Evolutionary conservation across 352 stramenopile species (phyloP).

Genomic region (Pythium utonaiense): DNA sequence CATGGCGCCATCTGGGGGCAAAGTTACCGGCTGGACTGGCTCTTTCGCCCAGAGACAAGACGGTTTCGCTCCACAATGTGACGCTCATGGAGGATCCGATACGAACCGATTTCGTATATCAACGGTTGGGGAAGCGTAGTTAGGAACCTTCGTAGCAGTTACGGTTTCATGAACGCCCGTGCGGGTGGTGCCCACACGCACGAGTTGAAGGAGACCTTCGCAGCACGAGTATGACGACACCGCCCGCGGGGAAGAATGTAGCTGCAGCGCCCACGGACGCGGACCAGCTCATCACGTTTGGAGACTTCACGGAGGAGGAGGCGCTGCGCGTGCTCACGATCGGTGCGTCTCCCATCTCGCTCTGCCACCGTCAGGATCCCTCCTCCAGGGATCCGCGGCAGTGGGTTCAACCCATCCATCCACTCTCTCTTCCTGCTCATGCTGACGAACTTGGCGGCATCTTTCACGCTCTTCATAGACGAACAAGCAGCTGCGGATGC

Average conservation of each 20-base stretch:
- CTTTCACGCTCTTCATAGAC: no score
- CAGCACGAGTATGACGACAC: conserved; percentile 8
- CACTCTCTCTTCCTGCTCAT: no score
- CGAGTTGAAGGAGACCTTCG: background rate
- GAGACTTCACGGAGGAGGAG: conserved; percentile 77
- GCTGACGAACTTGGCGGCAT: no score
- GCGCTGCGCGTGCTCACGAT: conserved; percentile 29
- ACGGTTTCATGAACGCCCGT: background rate
- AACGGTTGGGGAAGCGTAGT: no score
- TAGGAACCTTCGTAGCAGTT: no score
- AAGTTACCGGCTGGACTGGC: background rate
- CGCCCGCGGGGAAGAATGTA: conserved; percentile 24
- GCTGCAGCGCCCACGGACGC: conserved; percentile 12
- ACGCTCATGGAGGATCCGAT: background rate
- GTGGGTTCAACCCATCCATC: conserved; percentile 22
- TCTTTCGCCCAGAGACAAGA: background rate
- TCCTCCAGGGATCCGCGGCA: background rate
- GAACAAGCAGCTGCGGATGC: conserved; percentile 1
- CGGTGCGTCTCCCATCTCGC: conserved; percentile 2
- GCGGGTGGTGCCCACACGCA: background rate
- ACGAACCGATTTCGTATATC: background rate
- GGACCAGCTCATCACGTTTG: conserved; percentile 58
- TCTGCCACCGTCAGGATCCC: background rate
- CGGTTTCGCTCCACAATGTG: background rate
- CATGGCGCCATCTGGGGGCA: background rate